Base-by-base conservation (phyloP, 1,284 basidiomycete species). In the Mycena citricolor region DNA sequence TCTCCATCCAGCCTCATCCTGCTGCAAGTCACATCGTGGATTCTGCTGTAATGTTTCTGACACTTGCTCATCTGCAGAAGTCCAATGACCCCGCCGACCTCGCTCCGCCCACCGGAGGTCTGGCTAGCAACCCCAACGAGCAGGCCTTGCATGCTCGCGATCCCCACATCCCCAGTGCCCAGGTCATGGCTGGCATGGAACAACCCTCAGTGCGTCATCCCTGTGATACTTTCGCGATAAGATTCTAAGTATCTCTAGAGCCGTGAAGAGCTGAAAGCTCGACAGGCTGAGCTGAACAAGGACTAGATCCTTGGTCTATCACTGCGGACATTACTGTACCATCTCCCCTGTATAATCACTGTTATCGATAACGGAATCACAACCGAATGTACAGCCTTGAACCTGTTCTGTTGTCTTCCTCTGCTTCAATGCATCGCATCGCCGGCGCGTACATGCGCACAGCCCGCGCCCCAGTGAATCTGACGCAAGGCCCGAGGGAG, bases 231-330 rank as follows among this genome's bases (percentile, higher is more conserved):
- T 24, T 33, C 2, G 8, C 23, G 12, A 17, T 26, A 19, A 17
- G 25, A 13, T 13, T 30, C 22, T 4, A 24, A 6, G 19, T 26
- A 25, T 34, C 14, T 39, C 8, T 40, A 66, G 64, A 55, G 52
- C 32, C 57, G 57, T 82, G 68, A 94, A 86, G 45, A 93, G 77
- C 57, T 90, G 85, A 73, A 91, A 35, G 55, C 54, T 8, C 48
- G 51, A 26, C 50, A 58, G 31, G 59, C 57, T 8, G 60, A 62
- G 45, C 51, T 67, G 14, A 65, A 66, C 54, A 58, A 61, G 44
- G 52, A 32, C 40, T 44, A 7, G n/a, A n/a, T n/a, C n/a, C n/a
- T n/a, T n/a, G n/a, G n/a, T n/a, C n/a, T n/a, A n/a, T n/a, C n/a
- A n/a, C n/a, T n/a, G n/a, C n/a, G n/a, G n/a, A n/a, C n/a, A n/a